These are phyloP conservation scores for Bonia amplexicaulis DNA, from an alignment of 176 grass and related monocot species.

Conservation along the genomic window DNA sequence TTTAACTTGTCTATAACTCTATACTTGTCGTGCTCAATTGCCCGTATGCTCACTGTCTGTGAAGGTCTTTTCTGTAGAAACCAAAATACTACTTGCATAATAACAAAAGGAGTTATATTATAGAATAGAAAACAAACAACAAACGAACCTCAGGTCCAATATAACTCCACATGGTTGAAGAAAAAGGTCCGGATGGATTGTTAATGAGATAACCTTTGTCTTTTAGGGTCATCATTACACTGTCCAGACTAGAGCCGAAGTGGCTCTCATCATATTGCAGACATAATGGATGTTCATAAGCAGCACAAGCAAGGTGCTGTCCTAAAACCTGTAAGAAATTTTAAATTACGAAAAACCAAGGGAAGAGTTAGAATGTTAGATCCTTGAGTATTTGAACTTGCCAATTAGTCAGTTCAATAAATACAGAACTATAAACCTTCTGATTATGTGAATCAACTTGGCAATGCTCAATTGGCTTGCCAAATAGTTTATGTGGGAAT, in stretches of 20 bases:
- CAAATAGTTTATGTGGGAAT: slow-evolving; percentile 80
- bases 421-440: slow-evolving; percentile 45
- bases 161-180: slow-evolving; percentile 79
- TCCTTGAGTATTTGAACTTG: slow-evolving; percentile 13
- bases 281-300: slow-evolving; percentile 82
- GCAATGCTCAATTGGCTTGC: slow-evolving; percentile 82
- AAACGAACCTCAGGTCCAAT: slow-evolving; percentile 72
- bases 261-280: slow-evolving; percentile 79
- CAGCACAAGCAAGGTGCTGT: slow-evolving; percentile 84
- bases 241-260: slow-evolving; percentile 53
- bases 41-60: slow-evolving; percentile 59
- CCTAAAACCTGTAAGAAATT: slow-evolving; percentile 60
- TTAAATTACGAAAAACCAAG: slow-evolving; percentile 2
- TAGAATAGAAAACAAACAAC: slow-evolving; percentile 12
- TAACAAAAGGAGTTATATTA: background rate
- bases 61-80: slow-evolving; percentile 76
- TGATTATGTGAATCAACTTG: slow-evolving; percentile 81
- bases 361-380: background rate
- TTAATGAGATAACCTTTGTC: slow-evolving; percentile 64
- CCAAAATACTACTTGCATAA: slow-evolving; percentile 12
- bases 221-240: slow-evolving; percentile 50
- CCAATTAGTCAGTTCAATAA: slow-evolving; percentile 2
- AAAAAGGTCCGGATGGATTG: slow-evolving; percentile 54
- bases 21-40: slow-evolving; percentile 82
- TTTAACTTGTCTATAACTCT: slow-evolving; percentile 59